These are phyloP conservation scores for Inonotus hispidus DNA, from an alignment of 1,284 basidiomycete species.

Conservation along the genomic window DNA sequence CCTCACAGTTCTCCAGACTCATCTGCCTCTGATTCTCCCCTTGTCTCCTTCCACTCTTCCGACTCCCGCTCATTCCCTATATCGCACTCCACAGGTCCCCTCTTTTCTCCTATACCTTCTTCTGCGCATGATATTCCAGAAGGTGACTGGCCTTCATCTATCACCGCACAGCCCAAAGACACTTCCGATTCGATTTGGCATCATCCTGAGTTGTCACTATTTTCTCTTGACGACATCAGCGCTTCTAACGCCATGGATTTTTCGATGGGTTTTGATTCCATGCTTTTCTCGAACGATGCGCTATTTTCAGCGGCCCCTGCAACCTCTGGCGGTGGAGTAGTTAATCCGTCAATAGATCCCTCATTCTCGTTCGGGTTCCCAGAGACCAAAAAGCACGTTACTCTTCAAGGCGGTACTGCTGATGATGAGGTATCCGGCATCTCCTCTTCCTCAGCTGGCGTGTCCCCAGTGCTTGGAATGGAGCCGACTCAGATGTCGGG, in stretches of 20 bases:
- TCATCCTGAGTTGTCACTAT: constrained; percentile 6
- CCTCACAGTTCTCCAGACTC: constrained; percentile 13
- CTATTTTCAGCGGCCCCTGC: neutral
- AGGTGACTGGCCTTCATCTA: constrained; percentile 2
- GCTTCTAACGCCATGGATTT: constrained; percentile 1
- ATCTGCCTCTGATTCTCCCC: constrained; percentile 10
- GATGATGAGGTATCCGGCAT: neutral
- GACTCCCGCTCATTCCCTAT: neutral
- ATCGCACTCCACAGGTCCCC: constrained; percentile 7
- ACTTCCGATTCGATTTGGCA: neutral
- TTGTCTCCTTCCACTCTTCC: constrained; percentile 9
- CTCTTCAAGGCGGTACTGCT: neutral
- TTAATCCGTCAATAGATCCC: neutral
- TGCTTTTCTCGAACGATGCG: constrained; percentile 3
- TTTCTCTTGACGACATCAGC: constrained; percentile 7
- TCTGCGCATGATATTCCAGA: constrained; percentile 14
- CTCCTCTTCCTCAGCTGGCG: constrained; percentile 5
- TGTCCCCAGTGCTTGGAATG: neutral
- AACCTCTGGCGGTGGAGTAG: neutral
- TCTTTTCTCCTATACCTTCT: constrained; percentile 9
- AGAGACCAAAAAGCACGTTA: too few relatives aligned
- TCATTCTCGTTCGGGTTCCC: constrained; percentile 8
- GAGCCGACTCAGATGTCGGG: neutral
- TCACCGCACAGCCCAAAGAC: neutral
- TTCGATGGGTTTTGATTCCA: neutral